A percentile compares a stretch with the other conserved stretches of the same genome.
These are phyloP conservation scores for Verticillium klebahnii DNA, from an alignment of 2,329 filamentous ascomycete genomes.

Conservation along the genomic window DNA sequence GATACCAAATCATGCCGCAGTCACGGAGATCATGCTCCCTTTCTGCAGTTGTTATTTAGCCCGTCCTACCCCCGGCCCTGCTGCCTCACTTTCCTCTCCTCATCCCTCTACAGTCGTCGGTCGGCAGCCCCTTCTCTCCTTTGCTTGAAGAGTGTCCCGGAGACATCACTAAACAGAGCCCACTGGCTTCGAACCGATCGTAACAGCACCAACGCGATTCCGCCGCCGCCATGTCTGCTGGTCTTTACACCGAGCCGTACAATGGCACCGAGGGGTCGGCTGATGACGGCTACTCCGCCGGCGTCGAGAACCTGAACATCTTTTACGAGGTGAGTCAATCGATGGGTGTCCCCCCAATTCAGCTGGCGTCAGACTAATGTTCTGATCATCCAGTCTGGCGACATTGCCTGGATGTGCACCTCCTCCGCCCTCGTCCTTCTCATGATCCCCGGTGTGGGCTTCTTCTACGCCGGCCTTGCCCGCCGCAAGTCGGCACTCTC, in stretches of 20 bases:
- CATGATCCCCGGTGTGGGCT: conserved; percentile 91
- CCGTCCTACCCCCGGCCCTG: conserved; percentile 7
- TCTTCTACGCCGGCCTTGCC: conserved; percentile 90
- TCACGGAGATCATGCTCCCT: neutral
- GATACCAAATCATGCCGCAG: neutral
- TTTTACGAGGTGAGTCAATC: conserved; percentile 59
- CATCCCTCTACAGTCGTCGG: neutral
- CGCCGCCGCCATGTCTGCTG: conserved; percentile 25
- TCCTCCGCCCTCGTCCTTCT: conserved; percentile 77
- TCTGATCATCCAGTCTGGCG: conserved; percentile 54
- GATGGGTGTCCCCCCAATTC: conserved; percentile 2
- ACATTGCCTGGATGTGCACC: conserved; percentile 77
- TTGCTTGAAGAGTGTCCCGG: conserved; percentile 6
- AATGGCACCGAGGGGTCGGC: conserved; percentile 46
- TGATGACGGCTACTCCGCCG: conserved; percentile 45
- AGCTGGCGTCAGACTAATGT: conserved; percentile 2
- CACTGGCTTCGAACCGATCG: neutral
- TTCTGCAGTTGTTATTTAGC: conserved; percentile 7
- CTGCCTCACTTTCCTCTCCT: neutral
- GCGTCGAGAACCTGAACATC: conserved; percentile 65
- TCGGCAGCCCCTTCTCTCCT: conserved; percentile 3
- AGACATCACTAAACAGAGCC: neutral
- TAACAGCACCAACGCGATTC: neutral
- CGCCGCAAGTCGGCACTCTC: conserved; percentile 85
- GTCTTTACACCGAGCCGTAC: conserved; percentile 34